Evolutionary conservation across 768 basidiomycete genomes (phyloP).

Genomic region (Termitomyces eurrhizus): DNA sequence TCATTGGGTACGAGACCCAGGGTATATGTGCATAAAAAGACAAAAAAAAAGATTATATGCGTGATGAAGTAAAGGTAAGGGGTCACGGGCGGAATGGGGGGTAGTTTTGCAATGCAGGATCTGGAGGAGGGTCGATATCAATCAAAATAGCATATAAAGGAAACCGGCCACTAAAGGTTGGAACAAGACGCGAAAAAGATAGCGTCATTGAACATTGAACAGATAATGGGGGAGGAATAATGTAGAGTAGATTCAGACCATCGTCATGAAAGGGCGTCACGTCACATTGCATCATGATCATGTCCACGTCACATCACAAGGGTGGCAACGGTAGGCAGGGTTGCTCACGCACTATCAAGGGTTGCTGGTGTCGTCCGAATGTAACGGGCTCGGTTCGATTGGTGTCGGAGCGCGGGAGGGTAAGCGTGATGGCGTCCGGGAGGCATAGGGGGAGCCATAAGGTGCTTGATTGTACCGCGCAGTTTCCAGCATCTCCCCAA

Average conservation of each 20-base stretch:
- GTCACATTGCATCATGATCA: constrained; percentile 5
- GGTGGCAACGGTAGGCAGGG: background rate
- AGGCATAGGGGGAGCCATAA: constrained; percentile 40
- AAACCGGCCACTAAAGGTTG: background rate
- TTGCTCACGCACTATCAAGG: constrained; percentile 3
- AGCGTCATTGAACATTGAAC: background rate
- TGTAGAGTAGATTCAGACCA: constrained; percentile 8
- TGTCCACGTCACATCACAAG: constrained; percentile 5
- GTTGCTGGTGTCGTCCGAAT: constrained; percentile 11
- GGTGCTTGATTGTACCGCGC: constrained; percentile 33
- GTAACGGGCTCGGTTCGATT: constrained; percentile 16
- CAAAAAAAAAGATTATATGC: constrained; percentile 11
- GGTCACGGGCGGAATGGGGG: background rate
- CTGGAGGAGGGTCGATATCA: background rate
- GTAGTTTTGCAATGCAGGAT: background rate
- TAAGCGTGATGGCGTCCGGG: constrained; percentile 27
- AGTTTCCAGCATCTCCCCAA: constrained; percentile 30
- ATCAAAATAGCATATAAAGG: background rate
- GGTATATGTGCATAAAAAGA: constrained; percentile 9
- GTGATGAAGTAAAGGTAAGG: constrained; percentile 3
- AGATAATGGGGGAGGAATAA: constrained; percentile 1
- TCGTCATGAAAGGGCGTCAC: constrained; percentile 11
- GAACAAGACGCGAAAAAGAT: background rate
- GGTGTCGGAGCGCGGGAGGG: constrained; percentile 31
- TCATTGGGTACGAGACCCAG: background rate